Evolutionary conservation across 345 rosid genomes (phyloP), one percentile per base, ranked within the genome.

Genomic region (Erodium maritimum): DNA sequence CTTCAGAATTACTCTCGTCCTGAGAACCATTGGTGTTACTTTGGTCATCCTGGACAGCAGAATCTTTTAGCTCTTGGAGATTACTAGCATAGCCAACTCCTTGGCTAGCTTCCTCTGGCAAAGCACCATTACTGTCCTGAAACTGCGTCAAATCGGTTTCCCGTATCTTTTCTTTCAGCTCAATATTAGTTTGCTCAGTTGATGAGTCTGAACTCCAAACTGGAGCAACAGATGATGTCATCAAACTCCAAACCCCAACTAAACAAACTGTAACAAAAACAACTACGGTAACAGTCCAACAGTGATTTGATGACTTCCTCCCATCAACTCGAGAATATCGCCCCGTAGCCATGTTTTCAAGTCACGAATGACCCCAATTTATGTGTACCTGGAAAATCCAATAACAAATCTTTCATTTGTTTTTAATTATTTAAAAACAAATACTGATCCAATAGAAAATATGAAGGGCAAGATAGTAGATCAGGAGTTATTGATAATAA

Each of bases 201-300:
- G 79, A 72, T 19, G 72, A 45, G 62, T 21, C 73, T 21, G 73
- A 52, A 61, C 64, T 67, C 70, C 67, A 77, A 19, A 73, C 64
- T 17, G 84, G 82, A 59, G 71, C 77, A 54, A 78, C 63, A 55
- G 88, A 78, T 12, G 95, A 81, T n/a, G 96, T 80, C 76, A 86
- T 82, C 65, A 86, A 74, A 84, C 79, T 84, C 96, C 98, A 91
- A 29, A 79, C 75, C 20, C 95, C 98, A 66, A 86, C 80, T 65
- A 91, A 75, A 75, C 82, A 78, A 11, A 88, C 67, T 52, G 82
- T 77, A 62, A 86, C 83, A 59, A 88, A 48, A n/a, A 77, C 79
- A 55, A 76, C 84, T 21, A 84, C 60, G 24, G 79, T 75, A 65
- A 85, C 75, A 16, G 87, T 80, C 17, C 84, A 82, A 61, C 88